Percentiles rank a stretch among this genome's conserved stretches.
phyloP scores from a whole-genome alignment of 768 basidiomycete species.

The Suillus subaureus region DNA sequence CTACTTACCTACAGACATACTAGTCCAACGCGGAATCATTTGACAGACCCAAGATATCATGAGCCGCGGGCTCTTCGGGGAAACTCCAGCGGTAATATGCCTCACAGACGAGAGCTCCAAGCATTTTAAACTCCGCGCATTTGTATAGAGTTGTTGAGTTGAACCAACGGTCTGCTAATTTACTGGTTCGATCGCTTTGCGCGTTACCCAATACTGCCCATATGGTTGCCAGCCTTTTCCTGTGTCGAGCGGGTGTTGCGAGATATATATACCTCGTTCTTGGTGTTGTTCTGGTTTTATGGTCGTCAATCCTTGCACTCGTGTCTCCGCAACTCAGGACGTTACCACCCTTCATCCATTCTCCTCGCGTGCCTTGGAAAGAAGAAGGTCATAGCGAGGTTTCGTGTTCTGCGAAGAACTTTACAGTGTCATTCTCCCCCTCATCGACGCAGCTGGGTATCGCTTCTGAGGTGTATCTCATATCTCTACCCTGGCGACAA shows the following conservation, averaged over 20 bases:
- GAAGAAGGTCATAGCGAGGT: not conserved
- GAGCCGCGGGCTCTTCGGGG: not conserved
- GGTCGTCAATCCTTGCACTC: not conserved
- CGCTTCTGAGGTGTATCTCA: constrained; percentile 50
- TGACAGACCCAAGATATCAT: not conserved
- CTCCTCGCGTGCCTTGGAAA: not conserved
- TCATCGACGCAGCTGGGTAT: constrained; percentile 34
- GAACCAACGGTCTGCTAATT: no score
- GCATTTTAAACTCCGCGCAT: not conserved
- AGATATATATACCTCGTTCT: not conserved
- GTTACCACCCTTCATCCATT: not conserved
- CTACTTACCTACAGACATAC: no score
- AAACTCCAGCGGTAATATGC: no score
- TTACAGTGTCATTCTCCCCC: no score
- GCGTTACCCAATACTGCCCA: not conserved
- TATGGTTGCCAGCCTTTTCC: not conserved
- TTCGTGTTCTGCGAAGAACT: not conserved
- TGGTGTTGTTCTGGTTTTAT: not conserved
- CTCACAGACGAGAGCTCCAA: not conserved
- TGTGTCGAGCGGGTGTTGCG: not conserved
- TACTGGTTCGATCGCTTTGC: not conserved
- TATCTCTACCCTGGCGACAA: constrained; percentile 58
- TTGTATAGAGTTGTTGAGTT: not conserved
- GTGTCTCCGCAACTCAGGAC: not conserved
- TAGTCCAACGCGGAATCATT: not conserved